These are phyloP conservation scores for Rosa rugosa DNA, from an alignment of 306 rosid genomes.

Conservation along the genomic window DNA sequence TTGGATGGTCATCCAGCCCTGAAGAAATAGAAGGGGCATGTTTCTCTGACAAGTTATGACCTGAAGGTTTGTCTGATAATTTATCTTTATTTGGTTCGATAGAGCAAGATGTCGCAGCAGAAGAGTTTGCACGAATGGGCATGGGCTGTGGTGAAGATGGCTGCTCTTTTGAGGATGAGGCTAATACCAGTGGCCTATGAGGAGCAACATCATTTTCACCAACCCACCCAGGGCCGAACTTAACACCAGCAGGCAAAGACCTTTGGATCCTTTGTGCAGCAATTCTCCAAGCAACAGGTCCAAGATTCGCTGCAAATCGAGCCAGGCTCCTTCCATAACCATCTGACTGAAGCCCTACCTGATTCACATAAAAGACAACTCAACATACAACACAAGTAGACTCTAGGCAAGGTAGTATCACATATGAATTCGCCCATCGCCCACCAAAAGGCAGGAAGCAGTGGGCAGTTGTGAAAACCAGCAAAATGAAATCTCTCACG, in stretches of 20 bases:
- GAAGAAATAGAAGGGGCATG: slow-evolving; percentile 25
- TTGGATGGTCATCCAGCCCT: slow-evolving; percentile 27
- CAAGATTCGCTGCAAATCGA: slow-evolving; percentile 57
- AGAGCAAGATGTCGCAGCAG: slow-evolving; percentile 23
- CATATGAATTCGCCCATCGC: background rate
- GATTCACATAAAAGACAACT: slow-evolving; percentile 32
- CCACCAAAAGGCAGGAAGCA: slow-evolving; percentile 19
- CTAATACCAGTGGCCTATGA: slow-evolving; percentile 22
- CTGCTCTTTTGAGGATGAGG: slow-evolving; percentile 27
- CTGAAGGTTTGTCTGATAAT: slow-evolving; percentile 30
- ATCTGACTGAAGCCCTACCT: slow-evolving; percentile 65
- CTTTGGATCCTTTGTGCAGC: slow-evolving; percentile 52
- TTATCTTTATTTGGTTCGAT: slow-evolving; percentile 29
- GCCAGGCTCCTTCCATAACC: slow-evolving; percentile 68
- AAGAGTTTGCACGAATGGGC: slow-evolving; percentile 23
- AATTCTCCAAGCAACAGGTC: slow-evolving; percentile 55
- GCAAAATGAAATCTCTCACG: background rate
- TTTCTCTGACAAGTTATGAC: slow-evolving; percentile 32
- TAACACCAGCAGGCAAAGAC: slow-evolving; percentile 43
- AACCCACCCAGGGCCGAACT: slow-evolving; percentile 71
- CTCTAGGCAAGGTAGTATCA: background rate
- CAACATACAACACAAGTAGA: slow-evolving; percentile 18
- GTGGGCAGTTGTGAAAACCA: slow-evolving; percentile 1
- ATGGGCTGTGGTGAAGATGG: slow-evolving; percentile 28
- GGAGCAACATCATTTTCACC: slow-evolving; percentile 51